Evolutionary conservation across 2,329 filamentous ascomycete genomes (phyloP).

Genomic region (Fonsecaea multimorphosa): DNA sequence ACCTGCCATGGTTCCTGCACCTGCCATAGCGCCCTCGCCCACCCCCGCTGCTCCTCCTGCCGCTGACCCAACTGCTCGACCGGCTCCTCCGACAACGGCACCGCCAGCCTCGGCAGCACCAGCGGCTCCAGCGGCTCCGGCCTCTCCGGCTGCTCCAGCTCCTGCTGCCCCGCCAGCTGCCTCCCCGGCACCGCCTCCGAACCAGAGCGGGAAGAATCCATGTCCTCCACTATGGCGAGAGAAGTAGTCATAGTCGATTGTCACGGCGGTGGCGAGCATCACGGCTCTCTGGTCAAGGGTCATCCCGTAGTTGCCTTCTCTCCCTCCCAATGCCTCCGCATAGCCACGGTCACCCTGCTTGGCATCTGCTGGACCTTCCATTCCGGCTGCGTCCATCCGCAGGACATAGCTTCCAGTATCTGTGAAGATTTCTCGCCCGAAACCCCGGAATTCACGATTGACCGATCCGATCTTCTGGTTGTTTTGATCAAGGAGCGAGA

Average conservation of each 20-base stretch:
- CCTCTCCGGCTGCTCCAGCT: conserved; percentile 47
- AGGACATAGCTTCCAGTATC: conserved; percentile 70
- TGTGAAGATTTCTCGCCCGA: conserved; percentile 69
- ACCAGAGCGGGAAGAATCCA: conserved; percentile 60
- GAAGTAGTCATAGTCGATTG: conserved; percentile 72
- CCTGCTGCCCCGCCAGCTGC: conserved; percentile 44
- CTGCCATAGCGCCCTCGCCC: conserved; percentile 54
- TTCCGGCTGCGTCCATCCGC: conserved; percentile 65
- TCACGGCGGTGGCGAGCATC: conserved; percentile 70
- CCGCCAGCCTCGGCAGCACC: conserved; percentile 47
- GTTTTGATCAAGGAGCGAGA: conserved; percentile 61
- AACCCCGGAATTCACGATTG: conserved; percentile 68
- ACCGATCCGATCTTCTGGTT: conserved; percentile 63
- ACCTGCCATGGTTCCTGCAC: conserved; percentile 66
- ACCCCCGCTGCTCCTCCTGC: conserved; percentile 38
- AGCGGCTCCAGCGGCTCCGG: conserved; percentile 44
- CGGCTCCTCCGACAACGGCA: conserved; percentile 39
- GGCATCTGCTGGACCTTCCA: conserved; percentile 49
- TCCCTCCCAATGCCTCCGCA: conserved; percentile 28
- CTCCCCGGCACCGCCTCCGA: conserved; percentile 49
- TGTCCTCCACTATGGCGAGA: conserved; percentile 62
- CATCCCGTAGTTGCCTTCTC: conserved; percentile 55
- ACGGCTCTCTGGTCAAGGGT: conserved; percentile 69
- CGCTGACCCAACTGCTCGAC: conserved; percentile 41
- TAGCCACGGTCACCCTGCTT: conserved; percentile 38